These are phyloP conservation scores for Leishmania major DNA, from an alignment of 208 protist species.

Conservation along the genomic window DNA sequence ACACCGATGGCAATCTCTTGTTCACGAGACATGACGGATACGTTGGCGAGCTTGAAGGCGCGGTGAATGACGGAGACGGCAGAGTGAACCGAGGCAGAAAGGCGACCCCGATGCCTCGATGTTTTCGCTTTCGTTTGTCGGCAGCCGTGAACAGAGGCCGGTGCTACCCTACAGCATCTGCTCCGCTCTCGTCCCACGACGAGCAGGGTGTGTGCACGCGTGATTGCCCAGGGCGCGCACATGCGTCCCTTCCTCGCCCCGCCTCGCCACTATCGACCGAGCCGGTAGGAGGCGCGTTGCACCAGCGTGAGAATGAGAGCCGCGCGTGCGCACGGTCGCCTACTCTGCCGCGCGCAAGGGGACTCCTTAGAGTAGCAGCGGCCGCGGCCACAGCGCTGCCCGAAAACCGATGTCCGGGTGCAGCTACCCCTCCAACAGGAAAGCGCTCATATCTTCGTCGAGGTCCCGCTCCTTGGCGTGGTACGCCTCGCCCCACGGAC, in stretches of 20 bases:
- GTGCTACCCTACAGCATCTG: not conserved
- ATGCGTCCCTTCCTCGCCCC: not conserved
- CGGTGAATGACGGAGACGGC: not conserved
- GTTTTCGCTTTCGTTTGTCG: not conserved
- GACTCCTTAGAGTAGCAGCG: not conserved
- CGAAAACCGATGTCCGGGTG: too few species aligned
- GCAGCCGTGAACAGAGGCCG: not conserved
- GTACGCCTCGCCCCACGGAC: conserved; percentile 49
- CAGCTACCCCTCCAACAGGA: conserved; percentile 28
- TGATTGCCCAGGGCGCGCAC: not conserved
- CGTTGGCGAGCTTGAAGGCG: not conserved
- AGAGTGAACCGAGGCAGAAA: not conserved
- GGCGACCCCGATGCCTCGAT: not conserved
- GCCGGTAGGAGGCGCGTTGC: not conserved
- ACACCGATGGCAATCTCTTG: not conserved
- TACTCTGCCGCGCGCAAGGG: not conserved
- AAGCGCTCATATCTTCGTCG: conserved; percentile 55
- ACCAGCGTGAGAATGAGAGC: not conserved
- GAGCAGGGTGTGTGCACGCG: not conserved
- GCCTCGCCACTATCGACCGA: not conserved
- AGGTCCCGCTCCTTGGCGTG: conserved; percentile 33
- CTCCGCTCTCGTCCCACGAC: too few species aligned
- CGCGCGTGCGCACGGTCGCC: not conserved
- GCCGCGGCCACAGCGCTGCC: not conserved
- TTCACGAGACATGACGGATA: not conserved